Evolutionary conservation across 1,284 basidiomycete genomes (phyloP), one percentile per base, ranked within the genome.

Genomic region (Porogramme epimiltina): DNA sequence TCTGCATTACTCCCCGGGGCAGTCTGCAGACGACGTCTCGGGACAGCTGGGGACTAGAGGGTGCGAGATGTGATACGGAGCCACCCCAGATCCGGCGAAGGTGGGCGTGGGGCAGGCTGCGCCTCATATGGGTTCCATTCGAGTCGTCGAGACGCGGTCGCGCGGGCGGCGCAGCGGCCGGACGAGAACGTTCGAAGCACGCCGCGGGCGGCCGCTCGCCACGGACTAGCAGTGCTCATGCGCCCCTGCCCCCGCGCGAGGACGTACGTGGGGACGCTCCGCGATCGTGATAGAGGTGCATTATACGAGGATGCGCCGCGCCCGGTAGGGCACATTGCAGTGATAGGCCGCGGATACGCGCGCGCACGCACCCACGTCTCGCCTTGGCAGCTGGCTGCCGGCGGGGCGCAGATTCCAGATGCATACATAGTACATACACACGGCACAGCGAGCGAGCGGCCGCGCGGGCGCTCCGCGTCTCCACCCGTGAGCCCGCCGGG

Each of bases 31-130:
- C n/a, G n/a, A n/a, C n/a, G n/a, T n/a, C n/a, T n/a, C n/a, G n/a
- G n/a, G n/a, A n/a, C n/a, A n/a, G n/a, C n/a, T n/a, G n/a, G n/a
- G n/a, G n/a, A n/a, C 28, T 31, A 31, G 28, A 31, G 13, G 13
- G 34, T 52, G 51, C 51, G 51, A 52, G 51, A 48, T 48, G 51
- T 52, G 51, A 52, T 44, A 45, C 22, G 42, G 46, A 19, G 18
- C 28, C 23, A 52, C 51, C 51, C 51, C 51, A 52, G 51, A 52
- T 52, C 46, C 42, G 19, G 22, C 28, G 42, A 44, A 45, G 51
- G 38, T 45, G 51, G 51, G 51, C 51, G 51, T 48, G 46, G 51
- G 51, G 51, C 42, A 45, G 37, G 28, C n/a, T 11, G 46, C 28
- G 42, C 51, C 45, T 23, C 19, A 36, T 52, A 52, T 52, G 34